Percentiles rank a stretch among this genome's conserved stretches.
Evolutionary conservation across 2,329 filamentous ascomycete genomes (phyloP).

Genomic region (Xylariaceae sp.): DNA sequence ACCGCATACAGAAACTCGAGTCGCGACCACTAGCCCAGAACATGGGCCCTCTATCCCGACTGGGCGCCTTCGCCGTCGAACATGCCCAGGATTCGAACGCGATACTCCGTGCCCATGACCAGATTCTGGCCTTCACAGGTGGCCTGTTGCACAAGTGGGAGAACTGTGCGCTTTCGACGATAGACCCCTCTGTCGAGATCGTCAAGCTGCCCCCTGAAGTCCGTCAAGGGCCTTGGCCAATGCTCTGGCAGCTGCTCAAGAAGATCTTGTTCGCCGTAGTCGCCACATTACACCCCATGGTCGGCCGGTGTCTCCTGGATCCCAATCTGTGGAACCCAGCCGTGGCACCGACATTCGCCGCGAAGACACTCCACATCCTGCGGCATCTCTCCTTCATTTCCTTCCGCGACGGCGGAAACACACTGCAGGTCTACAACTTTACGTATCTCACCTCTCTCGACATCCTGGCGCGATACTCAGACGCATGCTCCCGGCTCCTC

Average conservation of each 20-base stretch:
- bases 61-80: conserved; percentile 60
- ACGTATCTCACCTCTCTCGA: conserved; percentile 79
- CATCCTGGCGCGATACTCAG: conserved; percentile 66
- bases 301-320: conserved; percentile 57
- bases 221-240: conserved; percentile 59
- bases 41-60: conserved; percentile 61
- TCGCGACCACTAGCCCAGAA: conserved; percentile 57
- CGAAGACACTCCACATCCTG: conserved; percentile 66
- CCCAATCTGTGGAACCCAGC: conserved; percentile 39
- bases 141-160: conserved; percentile 68
- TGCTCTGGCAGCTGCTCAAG: conserved; percentile 69
- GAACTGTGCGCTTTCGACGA: conserved; percentile 63
- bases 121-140: conserved; percentile 61
- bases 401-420: conserved; percentile 62
- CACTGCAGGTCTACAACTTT: conserved; percentile 81
- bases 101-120: conserved; percentile 51
- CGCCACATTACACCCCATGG: conserved; percentile 67
- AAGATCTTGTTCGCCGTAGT: conserved; percentile 71
- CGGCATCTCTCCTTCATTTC: conserved; percentile 80
- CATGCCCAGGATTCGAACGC: conserved; percentile 40
- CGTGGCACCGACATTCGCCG: conserved; percentile 58
- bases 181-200: conserved; percentile 64
- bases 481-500: conserved; percentile 62
- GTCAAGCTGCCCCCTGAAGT: conserved; percentile 61
- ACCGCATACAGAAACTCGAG: conserved; percentile 52